Conservation (phyloP, 31 red algal species). For the Asparagopsis taxiformis region DNA sequence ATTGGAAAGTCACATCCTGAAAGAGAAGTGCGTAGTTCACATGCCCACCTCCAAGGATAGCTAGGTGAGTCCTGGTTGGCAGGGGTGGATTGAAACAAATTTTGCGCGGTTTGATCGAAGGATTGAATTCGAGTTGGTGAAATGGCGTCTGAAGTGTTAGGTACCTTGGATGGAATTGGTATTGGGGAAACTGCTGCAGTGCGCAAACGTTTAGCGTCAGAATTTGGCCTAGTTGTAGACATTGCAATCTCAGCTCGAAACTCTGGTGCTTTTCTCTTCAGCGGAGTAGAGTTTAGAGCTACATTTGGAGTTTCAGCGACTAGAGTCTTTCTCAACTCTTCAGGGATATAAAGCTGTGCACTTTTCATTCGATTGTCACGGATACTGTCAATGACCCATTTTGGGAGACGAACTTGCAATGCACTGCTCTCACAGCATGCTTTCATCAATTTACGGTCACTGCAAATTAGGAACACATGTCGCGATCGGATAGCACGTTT, state of each 20-base stretch:
- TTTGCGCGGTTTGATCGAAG: not conserved
- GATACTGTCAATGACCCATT: slow-evolving; percentile 52
- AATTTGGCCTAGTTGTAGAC: not conserved
- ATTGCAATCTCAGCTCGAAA: not conserved
- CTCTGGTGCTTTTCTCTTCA: not conserved
- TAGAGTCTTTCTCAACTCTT: not conserved
- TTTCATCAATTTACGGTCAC: not conserved
- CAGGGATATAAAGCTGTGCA: slow-evolving; percentile 16
- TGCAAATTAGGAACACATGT: not conserved
- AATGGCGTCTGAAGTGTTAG: not conserved
- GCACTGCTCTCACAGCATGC: not conserved
- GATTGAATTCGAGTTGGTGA: not conserved
- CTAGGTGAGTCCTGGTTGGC: not conserved
- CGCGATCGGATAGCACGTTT: not conserved
- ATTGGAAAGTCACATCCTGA: slow-evolving; percentile 46
- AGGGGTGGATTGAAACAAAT: not conserved
- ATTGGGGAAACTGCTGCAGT: not conserved
- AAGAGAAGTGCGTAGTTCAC: slow-evolving; percentile 47
- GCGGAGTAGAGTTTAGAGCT: not conserved
- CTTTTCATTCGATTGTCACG: slow-evolving; percentile 45
- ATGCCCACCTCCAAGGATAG: slow-evolving; percentile 32
- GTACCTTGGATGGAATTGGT: not conserved
- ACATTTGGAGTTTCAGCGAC: not conserved
- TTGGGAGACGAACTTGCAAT: slow-evolving; percentile 21
- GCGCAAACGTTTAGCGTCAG: not conserved